phyloP scores from a whole-genome alignment of 179 eudicot genomes.

The Silene noctiflora region DNA sequence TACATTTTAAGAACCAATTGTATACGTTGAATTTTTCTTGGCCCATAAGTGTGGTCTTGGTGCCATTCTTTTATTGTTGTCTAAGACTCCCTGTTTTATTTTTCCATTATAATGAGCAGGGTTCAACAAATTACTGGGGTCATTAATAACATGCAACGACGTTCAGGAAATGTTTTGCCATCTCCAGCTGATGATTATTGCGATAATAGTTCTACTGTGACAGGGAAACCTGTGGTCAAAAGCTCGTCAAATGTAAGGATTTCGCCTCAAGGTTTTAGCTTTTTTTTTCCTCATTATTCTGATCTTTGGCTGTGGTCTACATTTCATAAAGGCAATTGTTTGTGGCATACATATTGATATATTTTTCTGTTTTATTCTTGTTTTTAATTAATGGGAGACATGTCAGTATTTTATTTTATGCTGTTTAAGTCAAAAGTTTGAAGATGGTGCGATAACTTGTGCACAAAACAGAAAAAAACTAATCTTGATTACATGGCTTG shows the following conservation, averaged over 20 bases:
- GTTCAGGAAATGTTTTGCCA: conserved; percentile 71
- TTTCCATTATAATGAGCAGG: conserved; percentile 40
- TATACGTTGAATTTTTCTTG: not conserved
- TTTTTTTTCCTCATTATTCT: not conserved
- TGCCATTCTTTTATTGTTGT: not conserved
- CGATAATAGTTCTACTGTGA: conserved; percentile 29
- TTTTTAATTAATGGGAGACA: not conserved
- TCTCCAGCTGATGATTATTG: conserved; percentile 61
- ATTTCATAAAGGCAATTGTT: too few species aligned
- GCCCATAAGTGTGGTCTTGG: not conserved
- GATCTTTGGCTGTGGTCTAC: not conserved
- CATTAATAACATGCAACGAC: conserved; percentile 50
- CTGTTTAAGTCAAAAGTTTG: not conserved
- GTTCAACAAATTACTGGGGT: conserved; percentile 88
- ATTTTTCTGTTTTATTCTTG: too few species aligned
- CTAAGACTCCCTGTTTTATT: not conserved
- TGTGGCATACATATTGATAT: too few species aligned
- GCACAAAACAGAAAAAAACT: not conserved
- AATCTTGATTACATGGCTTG: conserved; percentile 18
- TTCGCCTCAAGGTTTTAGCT: not conserved
- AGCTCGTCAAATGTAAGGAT: conserved; percentile 52
- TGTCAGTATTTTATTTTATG: not conserved
- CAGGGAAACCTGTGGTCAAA: conserved; percentile 41
- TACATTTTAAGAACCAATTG: not conserved
- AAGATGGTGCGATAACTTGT: not conserved